Evolutionary conservation across 2,329 filamentous ascomycete species (phyloP), one percentile per base, ranked within the genome.

Genomic region (Simplicillium sp.): DNA sequence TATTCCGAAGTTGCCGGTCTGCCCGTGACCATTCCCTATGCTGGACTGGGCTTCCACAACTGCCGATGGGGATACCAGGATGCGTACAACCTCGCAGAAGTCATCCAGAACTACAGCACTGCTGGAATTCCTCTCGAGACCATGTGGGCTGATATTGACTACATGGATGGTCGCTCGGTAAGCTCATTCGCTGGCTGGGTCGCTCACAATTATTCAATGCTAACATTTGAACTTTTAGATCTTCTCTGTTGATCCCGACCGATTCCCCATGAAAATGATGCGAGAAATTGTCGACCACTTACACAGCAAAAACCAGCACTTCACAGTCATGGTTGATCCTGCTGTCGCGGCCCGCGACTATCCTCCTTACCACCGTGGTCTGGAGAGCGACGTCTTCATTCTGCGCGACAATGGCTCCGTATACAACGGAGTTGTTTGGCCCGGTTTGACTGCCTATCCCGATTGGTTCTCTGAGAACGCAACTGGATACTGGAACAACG

Each of bases 21-120:
- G 5, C 85, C 86, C 1, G 80, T 80, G 0, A 80, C 90, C 77
- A 82, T 89, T 54, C 80, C 84, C 49, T 92, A 92, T 62, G 90
- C 78, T 70, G 78, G 81, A 0, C 77, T 94, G 45, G 87, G 87
- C 1, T 90, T 74, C 55, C 87, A 94, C 48, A 86, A 94, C 56
- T 90, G 85, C 51, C 51, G 55, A 39, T 58, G 86, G 80, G 87
- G 86, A 1, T 92, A 92, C 56, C 65, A 71, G 32, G 87, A 85
- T 51, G 87, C 82, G 77, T 73, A 75, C 1, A 69, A 77, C 20
- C 54, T 87, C 3, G 71, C 82, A 46, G 73, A 78, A 45, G 80
- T 80, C 0, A 71, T 84, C 0, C 72, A 73, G 41, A 85, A 84
- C 58, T 84, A 84, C 55, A 80, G 75, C 16, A 61, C 67, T 25